These are phyloP conservation scores for Mallotus japonicus DNA, from an alignment of 441 rosid genomes.

Conservation along the genomic window DNA sequence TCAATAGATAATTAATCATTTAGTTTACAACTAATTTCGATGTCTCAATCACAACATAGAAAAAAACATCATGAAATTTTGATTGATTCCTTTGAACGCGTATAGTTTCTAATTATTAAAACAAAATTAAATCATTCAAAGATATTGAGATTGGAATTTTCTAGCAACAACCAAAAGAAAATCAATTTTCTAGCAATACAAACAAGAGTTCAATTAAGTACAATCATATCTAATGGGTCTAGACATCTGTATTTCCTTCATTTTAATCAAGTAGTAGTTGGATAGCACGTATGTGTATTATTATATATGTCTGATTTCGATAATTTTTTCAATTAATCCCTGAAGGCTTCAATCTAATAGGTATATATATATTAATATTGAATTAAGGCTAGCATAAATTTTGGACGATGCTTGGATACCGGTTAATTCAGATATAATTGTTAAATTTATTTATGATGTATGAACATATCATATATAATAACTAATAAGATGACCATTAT, in stretches of 20 bases:
- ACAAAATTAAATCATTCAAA: constrained; percentile 27
- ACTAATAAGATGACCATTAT: no score
- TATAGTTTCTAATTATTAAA: not conserved
- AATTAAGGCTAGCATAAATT: constrained; percentile 2
- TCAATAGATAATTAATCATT: no score
- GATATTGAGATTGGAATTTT: constrained; percentile 36
- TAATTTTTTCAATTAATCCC: no score
- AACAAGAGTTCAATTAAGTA: no score
- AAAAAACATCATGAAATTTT: not conserved
- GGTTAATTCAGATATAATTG: not conserved
- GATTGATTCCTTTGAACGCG: constrained; percentile 15
- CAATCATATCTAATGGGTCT: constrained; percentile 3
- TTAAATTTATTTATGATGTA: not conserved
- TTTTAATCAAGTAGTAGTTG: constrained; percentile 8
- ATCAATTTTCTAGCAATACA: not conserved
- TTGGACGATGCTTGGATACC: constrained; percentile 8
- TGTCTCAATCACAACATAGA: not conserved
- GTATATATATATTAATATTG: not conserved
- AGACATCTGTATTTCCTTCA: not conserved
- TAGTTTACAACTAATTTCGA: not conserved
- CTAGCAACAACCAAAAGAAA: constrained; percentile 23
- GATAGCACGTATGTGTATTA: not conserved
- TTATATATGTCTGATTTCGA: not conserved
- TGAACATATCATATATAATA: not conserved
- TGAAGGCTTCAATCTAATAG: not conserved